Base-by-base conservation (phyloP, 2,329 filamentous ascomycete species). In the Verticillium alfalfae region DNA sequence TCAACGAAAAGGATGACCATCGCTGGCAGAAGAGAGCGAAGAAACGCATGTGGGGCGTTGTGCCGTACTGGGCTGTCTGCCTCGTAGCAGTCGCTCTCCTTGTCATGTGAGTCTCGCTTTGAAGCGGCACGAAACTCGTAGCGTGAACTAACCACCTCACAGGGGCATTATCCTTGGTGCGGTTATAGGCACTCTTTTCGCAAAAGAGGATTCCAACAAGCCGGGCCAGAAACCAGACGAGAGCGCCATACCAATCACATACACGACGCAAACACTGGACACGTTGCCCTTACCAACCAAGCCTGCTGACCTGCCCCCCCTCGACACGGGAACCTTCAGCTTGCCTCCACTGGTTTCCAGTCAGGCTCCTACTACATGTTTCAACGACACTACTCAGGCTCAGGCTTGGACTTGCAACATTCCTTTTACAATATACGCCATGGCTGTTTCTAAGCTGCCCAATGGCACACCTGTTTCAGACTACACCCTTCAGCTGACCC, bases 381-480 rank as follows among this genome's bases (percentile, higher is more conserved):
- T 91, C 63, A 78, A 78, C 37, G 79, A 88, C 61, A 76, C 80
- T 0, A 77, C 72, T 0, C 81, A 87, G 66, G 75, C 78, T n/a
- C 72, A 78, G 58, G 83, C 87, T 1, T 91, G 88, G 88, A 84
- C 79, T 62, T 91, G 88, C 70, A 78, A 83, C 13, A 76, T 89
- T 36, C 74, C 77, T 1, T 76, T 77, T 56, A 74, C 74, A 6
- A 73, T 78, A 55, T 79, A 81, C 58, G 71, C 75, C 1, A 72
- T 85, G 72, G 71, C 74, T 1, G 72, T 86, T 18, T 65, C 63
- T 22, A 68, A 61, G 34, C 64, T 73, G 3, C 56, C 63, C 3
- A 67, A 71, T 15, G 68, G 66, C 58, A 66, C 66, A 16, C 67
- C 66, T 52, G 73, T 68, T 26, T 67, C 65, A 16, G 72, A 75